phyloP scores from a whole-genome alignment of 2,329 filamentous ascomycete species.

The Talaromyces atroroseus region DNA sequence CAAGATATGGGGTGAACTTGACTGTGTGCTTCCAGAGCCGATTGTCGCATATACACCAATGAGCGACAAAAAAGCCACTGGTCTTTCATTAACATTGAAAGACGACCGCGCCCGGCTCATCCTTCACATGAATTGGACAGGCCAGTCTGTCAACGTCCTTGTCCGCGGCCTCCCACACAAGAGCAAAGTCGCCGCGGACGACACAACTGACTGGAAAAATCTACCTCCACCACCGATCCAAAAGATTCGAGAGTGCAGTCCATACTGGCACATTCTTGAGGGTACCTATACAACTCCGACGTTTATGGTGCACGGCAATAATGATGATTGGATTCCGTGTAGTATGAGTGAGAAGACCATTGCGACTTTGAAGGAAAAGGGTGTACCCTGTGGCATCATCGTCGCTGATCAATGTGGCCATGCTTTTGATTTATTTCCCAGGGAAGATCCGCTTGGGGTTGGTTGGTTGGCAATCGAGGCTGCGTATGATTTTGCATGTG shows the following conservation, averaged over 20 bases:
- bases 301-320: slow-evolving; percentile 18
- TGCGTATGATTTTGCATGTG: too few species aligned
- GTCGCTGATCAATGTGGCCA: background rate
- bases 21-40: background rate
- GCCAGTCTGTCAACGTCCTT: slow-evolving; percentile 23
- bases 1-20: background rate
- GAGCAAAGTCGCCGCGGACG: background rate
- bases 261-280: slow-evolving; percentile 16
- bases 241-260: slow-evolving; percentile 14
- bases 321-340: slow-evolving; percentile 19
- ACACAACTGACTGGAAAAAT: background rate
- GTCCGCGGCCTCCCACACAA: background rate
- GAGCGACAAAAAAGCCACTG: background rate
- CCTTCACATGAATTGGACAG: slow-evolving; percentile 42
- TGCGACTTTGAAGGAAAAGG: background rate
- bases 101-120: slow-evolving; percentile 36
- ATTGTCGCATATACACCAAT: background rate
- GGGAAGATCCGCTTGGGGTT: too few species aligned
- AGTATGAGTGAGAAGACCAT: background rate
- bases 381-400: background rate
- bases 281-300: slow-evolving; percentile 18
- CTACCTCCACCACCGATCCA: background rate
- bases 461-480: too few species aligned
- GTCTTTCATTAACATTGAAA: slow-evolving; percentile 4
- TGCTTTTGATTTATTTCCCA: background rate